phyloP scores from a whole-genome alignment of 1,139 yeast genomes.

The Suhomyces anneliseae region DNA sequence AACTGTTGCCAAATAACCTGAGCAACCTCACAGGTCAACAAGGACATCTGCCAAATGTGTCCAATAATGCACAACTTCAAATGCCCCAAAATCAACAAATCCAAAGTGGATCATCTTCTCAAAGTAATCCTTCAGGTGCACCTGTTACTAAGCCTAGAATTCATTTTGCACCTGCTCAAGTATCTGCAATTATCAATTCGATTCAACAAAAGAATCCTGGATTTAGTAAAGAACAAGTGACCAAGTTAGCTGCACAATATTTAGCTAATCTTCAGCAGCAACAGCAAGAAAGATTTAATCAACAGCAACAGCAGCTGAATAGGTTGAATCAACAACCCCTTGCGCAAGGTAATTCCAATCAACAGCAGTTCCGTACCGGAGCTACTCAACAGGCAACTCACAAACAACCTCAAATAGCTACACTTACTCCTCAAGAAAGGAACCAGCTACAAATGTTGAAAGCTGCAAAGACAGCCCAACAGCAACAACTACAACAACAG shows the following conservation, averaged over 20 bases:
- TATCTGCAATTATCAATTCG: slow-evolving; percentile 66
- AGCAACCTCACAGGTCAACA: background rate
- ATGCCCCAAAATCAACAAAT: slow-evolving; percentile 11
- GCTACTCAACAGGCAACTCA: slow-evolving; percentile 9
- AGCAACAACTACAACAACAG: slow-evolving; percentile 28
- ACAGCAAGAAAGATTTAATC: slow-evolving; percentile 38
- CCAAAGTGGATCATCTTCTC: slow-evolving; percentile 8
- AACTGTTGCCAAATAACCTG: slow-evolving; percentile 2
- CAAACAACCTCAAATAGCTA: slow-evolving; percentile 30
- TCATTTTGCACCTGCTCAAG: slow-evolving; percentile 61
- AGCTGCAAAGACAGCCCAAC: slow-evolving; percentile 36
- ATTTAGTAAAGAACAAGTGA: slow-evolving; percentile 68
- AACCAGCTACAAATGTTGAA: slow-evolving; percentile 40
- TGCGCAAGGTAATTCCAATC: background rate
- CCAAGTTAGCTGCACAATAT: slow-evolving; percentile 70
- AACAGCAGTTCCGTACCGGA: slow-evolving; percentile 3
- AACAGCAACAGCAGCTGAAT: slow-evolving; percentile 27
- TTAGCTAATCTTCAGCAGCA: slow-evolving; percentile 60
- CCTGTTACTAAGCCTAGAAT: slow-evolving; percentile 34
- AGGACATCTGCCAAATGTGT: background rate
- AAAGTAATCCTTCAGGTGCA: slow-evolving; percentile 7
- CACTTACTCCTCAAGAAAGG: slow-evolving; percentile 39
- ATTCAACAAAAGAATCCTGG: slow-evolving; percentile 71
- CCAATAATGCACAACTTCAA: background rate
- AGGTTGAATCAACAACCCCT: background rate